phyloP scores from a whole-genome alignment of 139 green algal genomes.

The Edaphochlamys debaryana region DNA sequence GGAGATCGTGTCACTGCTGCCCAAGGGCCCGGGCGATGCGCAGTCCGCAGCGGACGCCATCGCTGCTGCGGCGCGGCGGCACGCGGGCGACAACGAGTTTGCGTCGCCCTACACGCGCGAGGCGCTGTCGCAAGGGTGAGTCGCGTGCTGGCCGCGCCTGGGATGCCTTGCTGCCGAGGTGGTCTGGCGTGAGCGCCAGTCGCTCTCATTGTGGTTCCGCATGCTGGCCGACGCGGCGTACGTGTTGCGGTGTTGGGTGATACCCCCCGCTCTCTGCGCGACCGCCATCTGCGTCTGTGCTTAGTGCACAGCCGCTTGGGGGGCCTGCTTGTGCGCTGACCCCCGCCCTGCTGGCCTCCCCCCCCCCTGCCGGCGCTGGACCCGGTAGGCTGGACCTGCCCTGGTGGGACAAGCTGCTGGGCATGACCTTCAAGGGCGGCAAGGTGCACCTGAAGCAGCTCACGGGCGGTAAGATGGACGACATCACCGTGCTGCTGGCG shows the following conservation, averaged over 20 bases:
- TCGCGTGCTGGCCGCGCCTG: too few relatives aligned
- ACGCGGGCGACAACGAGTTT: constrained; percentile 68
- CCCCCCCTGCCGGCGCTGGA: too few relatives aligned
- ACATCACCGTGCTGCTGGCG: constrained; percentile 89
- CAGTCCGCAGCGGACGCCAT: constrained; percentile 55
- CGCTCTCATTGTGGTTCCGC: too few relatives aligned
- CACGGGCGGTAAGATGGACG: constrained; percentile 82
- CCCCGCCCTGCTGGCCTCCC: too few relatives aligned
- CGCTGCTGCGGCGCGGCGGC: constrained; percentile 39
- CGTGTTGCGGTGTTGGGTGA: too few relatives aligned
- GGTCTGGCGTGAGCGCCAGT: too few relatives aligned
- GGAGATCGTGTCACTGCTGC: constrained; percentile 59
- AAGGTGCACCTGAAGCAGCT: constrained; percentile 72
- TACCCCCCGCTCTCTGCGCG: too few relatives aligned
- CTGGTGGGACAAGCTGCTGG: constrained; percentile 83
- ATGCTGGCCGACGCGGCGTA: too few relatives aligned
- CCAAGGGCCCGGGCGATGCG: constrained; percentile 15
- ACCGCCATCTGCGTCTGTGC: too few relatives aligned
- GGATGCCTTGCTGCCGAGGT: too few relatives aligned
- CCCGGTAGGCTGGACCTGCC: constrained; percentile 78
- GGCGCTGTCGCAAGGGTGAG: constrained; percentile 73
- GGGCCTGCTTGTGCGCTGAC: too few relatives aligned
- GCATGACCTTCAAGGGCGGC: constrained; percentile 64
- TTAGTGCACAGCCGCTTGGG: too few relatives aligned
- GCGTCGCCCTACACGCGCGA: constrained; percentile 82